These are phyloP conservation scores for Colletotrichum sp. DNA, from an alignment of 2,329 filamentous ascomycete genomes.

Conservation along the genomic window DNA sequence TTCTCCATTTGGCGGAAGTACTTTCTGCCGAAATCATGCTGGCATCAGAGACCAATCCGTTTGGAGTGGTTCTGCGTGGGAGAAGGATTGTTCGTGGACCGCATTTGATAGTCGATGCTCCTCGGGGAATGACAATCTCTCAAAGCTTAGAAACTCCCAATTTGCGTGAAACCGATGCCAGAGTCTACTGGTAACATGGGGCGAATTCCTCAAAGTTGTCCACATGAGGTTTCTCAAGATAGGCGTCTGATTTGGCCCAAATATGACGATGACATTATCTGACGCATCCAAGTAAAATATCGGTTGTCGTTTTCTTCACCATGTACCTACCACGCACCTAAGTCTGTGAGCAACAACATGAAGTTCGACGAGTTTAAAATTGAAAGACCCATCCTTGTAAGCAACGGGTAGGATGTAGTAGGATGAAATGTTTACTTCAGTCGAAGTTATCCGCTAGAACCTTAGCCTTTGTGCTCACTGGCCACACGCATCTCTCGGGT, in stretches of 20 bases:
- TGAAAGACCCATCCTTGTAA: neutral
- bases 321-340: rapidly evolving
- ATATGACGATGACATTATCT: neutral
- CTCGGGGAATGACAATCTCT: neutral
- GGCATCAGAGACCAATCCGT: neutral
- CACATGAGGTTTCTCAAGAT: rapidly evolving
- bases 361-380: neutral
- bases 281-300: neutral
- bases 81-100: neutral
- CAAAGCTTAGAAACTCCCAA: neutral
- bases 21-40: rapidly evolving
- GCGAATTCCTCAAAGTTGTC: rapidly evolving
- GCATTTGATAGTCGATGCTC: neutral
- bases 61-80: neutral
- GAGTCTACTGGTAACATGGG: no score
- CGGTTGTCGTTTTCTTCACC: rapidly evolving
- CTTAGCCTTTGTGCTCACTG: neutral
- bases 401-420: no score
- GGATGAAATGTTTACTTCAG: neutral
- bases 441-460: neutral
- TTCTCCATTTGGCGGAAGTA: neutral
- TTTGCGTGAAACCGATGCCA: no score
- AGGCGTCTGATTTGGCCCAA: neutral
- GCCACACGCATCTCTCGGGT: rapidly evolving
- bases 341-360: neutral